phyloP scores from a whole-genome alignment of 257 asterid species.

The Phtheirospermum japonicum region DNA sequence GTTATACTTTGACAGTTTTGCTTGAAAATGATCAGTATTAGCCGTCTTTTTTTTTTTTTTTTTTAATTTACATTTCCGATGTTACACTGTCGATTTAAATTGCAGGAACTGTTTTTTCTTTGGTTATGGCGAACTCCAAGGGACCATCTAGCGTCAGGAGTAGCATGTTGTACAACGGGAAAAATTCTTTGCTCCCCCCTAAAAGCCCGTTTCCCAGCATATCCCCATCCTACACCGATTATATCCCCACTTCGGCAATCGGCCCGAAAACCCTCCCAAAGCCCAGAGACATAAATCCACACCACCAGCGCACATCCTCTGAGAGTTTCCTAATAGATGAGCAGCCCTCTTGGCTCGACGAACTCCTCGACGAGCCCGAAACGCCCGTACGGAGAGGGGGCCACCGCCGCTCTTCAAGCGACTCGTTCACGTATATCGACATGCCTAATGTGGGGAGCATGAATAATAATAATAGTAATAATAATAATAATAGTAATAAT shows the following conservation, averaged over 20 bases:
- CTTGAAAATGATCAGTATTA: too few species aligned
- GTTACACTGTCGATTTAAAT: slow-evolving; percentile 7
- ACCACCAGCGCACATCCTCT: slow-evolving; percentile 80
- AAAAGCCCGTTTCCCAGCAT: slow-evolving; percentile 84
- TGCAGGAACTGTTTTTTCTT: slow-evolving; percentile 43
- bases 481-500: slow-evolving; percentile 32
- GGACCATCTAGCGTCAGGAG: slow-evolving; percentile 69
- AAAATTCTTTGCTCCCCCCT: slow-evolving; percentile 80
- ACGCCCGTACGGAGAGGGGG: slow-evolving; percentile 82
- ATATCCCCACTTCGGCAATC: slow-evolving; percentile 49
- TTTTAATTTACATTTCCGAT: background rate
- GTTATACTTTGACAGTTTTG: background rate
- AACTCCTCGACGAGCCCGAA: slow-evolving; percentile 89
- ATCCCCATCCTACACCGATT: slow-evolving; percentile 64
- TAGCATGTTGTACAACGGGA: slow-evolving; percentile 57
- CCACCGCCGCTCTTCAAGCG: slow-evolving; percentile 94
- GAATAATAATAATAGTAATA: slow-evolving; percentile 31
- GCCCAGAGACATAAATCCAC: slow-evolving; percentile 55
- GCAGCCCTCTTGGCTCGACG: slow-evolving; percentile 93
- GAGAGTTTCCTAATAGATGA: slow-evolving; percentile 77
- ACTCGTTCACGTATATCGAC: slow-evolving; percentile 78
- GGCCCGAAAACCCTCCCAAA: slow-evolving; percentile 47
- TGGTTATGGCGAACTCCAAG: slow-evolving; percentile 71
- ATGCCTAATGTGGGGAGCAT: slow-evolving; percentile 36
- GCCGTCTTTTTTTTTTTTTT: background rate